These are phyloP conservation scores for Agapanthus africanus DNA, from an alignment of 106 monocot genomes.

Conservation along the genomic window DNA sequence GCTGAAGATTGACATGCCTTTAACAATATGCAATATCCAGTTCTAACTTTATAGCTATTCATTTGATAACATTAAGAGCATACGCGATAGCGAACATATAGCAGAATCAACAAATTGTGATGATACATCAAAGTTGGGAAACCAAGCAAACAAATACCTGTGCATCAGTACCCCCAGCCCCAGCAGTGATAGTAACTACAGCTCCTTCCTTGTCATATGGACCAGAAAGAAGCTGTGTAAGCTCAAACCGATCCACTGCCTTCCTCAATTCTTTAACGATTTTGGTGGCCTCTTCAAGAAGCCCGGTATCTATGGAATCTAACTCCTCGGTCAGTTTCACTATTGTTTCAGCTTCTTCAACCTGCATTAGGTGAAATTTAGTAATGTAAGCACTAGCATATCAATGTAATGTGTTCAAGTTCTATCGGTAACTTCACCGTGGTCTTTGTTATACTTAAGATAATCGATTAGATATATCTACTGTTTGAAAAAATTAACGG, in stretches of 20 bases:
- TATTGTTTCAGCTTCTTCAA: constrained; percentile 96
- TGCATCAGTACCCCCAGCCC: constrained; percentile 99
- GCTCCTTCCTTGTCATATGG: constrained; percentile 99
- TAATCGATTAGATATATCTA: too few relatives aligned
- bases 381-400: background rate
- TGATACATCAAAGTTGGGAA: background rate
- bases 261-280: constrained; percentile 67
- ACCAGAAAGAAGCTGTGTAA: constrained; percentile 90
- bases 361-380: constrained; percentile 31
- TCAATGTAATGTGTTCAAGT: too few relatives aligned
- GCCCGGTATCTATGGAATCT: constrained; percentile 69
- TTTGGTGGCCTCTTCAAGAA: constrained; percentile 87
- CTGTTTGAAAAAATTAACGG: too few relatives aligned
- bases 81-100: background rate
- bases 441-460: too few relatives aligned
- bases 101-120: background rate
- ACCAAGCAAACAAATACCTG: constrained; percentile 46
- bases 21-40: background rate
- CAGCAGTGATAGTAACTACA: constrained; percentile 80
- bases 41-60: background rate
- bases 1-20: background rate
- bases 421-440: too few relatives aligned
- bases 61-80: background rate
- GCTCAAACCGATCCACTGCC: constrained; percentile 66
- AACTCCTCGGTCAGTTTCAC: constrained; percentile 86